These are phyloP conservation scores for Bacidia gigantensis DNA, from an alignment of 495 filamentous ascomycete species.

Conservation along the genomic window DNA sequence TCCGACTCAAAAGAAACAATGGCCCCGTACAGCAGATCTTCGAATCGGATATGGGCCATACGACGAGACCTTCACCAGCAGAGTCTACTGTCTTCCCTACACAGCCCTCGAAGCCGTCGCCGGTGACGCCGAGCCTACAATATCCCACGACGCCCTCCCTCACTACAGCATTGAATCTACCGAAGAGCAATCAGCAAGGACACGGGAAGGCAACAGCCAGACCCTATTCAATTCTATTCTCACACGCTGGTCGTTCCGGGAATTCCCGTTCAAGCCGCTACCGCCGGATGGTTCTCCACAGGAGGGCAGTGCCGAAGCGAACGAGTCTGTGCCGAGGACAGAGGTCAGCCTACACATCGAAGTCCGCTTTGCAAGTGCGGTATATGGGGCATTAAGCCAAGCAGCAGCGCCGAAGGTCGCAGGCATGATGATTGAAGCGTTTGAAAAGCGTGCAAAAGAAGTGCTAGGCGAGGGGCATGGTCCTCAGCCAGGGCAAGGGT, in stretches of 20 bases:
- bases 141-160: slow-evolving; percentile 25
- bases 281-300: slow-evolving; percentile 18
- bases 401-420: slow-evolving; percentile 75
- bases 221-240: slow-evolving; percentile 59
- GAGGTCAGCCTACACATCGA: slow-evolving; percentile 61
- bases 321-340: slow-evolving; percentile 29
- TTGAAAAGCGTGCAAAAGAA: slow-evolving; percentile 50
- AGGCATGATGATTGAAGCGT: slow-evolving; percentile 79
- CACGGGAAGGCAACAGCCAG: slow-evolving; percentile 12
- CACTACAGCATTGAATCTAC: slow-evolving; percentile 19
- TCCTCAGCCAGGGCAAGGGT: too few relatives aligned
- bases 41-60: slow-evolving; percentile 72
- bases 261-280: slow-evolving; percentile 27
- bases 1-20: slow-evolving; percentile 28
- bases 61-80: slow-evolving; percentile 64
- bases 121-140: slow-evolving; percentile 37
- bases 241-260: slow-evolving; percentile 61
- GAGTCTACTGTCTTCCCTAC: slow-evolving; percentile 57
- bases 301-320: slow-evolving; percentile 21
- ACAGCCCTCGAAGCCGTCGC: slow-evolving; percentile 64
- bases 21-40: slow-evolving; percentile 64
- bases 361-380: slow-evolving; percentile 71
- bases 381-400: slow-evolving; percentile 66
- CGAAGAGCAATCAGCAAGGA: background rate
- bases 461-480: slow-evolving; percentile 14